Percentiles rank a stretch among this genome's conserved stretches.
phyloP scores from a whole-genome alignment of 2,329 filamentous ascomycete species.

The Ophiostoma quercus region DNA sequence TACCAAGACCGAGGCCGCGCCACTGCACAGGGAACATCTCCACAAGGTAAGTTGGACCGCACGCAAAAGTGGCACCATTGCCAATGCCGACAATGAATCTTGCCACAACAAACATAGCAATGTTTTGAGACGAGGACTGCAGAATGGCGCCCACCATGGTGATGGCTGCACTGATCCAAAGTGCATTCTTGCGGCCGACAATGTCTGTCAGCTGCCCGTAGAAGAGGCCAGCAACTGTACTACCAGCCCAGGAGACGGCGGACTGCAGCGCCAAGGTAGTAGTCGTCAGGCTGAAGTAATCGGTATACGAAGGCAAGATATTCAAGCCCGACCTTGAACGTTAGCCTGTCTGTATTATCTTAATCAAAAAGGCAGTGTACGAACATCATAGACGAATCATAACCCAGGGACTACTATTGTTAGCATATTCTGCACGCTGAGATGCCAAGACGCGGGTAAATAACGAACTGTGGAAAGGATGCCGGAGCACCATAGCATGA shows the following conservation, averaged over 20 bases:
- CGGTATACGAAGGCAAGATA: slow-evolving; percentile 34
- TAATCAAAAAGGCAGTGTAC: background rate
- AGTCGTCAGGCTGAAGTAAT: slow-evolving; percentile 35
- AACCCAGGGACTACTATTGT: background rate
- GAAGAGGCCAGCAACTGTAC: slow-evolving; percentile 27
- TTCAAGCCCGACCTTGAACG: background rate
- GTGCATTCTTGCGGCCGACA: slow-evolving; percentile 26
- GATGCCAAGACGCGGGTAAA: background rate
- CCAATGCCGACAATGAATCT: slow-evolving; percentile 37
- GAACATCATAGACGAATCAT: slow-evolving; percentile 7
- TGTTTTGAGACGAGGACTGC: slow-evolving; percentile 29
- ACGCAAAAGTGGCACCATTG: slow-evolving; percentile 31
- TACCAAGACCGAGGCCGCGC: slow-evolving; percentile 38
- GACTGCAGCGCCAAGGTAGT: slow-evolving; percentile 28
- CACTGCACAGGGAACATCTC: slow-evolving; percentile 21
- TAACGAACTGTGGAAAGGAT: slow-evolving; percentile 17
- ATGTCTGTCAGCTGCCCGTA: background rate
- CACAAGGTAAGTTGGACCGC: slow-evolving; percentile 19
- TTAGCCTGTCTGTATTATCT: background rate
- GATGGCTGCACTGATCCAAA: slow-evolving; percentile 24
- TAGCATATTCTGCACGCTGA: background rate
- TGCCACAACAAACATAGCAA: slow-evolving; percentile 31
- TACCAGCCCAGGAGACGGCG: slow-evolving; percentile 25
- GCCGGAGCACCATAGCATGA: slow-evolving; percentile 18
- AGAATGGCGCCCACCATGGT: slow-evolving; percentile 28